Evolutionary conservation across 352 stramenopile species (phyloP).

Genomic region (Phytopythium litorale): DNA sequence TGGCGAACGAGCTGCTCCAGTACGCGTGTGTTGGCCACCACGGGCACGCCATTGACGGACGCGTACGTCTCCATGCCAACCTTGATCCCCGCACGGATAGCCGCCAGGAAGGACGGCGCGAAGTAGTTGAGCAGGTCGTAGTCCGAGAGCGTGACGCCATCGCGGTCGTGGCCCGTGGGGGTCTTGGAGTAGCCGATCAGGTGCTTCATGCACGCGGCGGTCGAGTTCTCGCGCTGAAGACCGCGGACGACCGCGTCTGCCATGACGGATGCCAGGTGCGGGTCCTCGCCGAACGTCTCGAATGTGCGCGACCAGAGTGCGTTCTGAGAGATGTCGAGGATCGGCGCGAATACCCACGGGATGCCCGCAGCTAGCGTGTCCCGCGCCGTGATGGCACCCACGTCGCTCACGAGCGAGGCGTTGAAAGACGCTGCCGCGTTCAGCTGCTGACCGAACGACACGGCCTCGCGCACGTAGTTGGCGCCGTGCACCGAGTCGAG

Average conservation of each 20-base stretch:
- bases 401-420: conserved; percentile 44
- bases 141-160: conserved; percentile 63
- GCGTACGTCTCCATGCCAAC: conserved; percentile 95
- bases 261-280: conserved; percentile 78
- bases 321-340: conserved; percentile 86
- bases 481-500: conserved; percentile 90
- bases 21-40: conserved; percentile 80
- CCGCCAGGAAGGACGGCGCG: conserved; percentile 77
- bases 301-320: conserved; percentile 88
- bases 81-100: conserved; percentile 72
- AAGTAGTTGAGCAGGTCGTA: conserved; percentile 87
- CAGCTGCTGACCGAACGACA: conserved; percentile 88
- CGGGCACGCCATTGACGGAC: conserved; percentile 90
- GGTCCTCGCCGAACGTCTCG: conserved; percentile 94
- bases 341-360: conserved; percentile 90
- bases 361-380: conserved; percentile 88
- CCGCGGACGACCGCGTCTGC: conserved; percentile 71
- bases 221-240: conserved; percentile 65
- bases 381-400: conserved; percentile 68
- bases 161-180: conserved; percentile 76
- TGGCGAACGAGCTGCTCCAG: conserved; percentile 78
- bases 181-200: conserved; percentile 88
- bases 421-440: conserved; percentile 90
- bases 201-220: conserved; percentile 89
- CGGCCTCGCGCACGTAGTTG: conserved; percentile 81